Evolutionary conservation across 345 rosid genomes (phyloP), one percentile per base, ranked within the genome.

Genomic region (Brassica napus): DNA sequence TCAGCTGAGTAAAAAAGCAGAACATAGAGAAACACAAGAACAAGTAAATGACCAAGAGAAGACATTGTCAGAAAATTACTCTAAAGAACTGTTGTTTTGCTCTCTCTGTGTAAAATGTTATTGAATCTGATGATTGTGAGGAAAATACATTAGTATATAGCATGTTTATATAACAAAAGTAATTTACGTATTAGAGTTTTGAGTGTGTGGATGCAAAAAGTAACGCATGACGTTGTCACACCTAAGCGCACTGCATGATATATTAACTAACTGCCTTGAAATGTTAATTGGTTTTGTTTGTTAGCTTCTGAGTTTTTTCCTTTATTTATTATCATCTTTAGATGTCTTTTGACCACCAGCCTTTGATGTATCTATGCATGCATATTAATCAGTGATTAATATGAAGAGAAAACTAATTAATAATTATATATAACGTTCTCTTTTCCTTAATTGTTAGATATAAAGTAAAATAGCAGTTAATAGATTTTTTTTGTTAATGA

Each of bases 141-240:
- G 4, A 31, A 15, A 28, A 42, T 49, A 24, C 52, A 42, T 23
- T 30, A 47, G 31, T 21, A 5, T 9, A 49, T 52, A 28, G 66
- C 34, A 52, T 4, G 11, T 11, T 44, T 69, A 74, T 74, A 79
- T 61, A 74, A 42, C 16, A 73, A 73, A 68, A 35, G 4, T 21
- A 24, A 4, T 49, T 68, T 79, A 74, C 59, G 65, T 68, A 68
- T 34, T 4, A 42, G 71, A 49, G 42, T 47, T 54, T 60, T 61
- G 58, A 68, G 55, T 44, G 74, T 67, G 82, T 67, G n/a, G 78
- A 73, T 6, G 28, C 30, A 49, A 73, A 68, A 68, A 74, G 82
- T 74, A 79, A 79, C 75, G 82, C 75, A 62, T 79, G 59, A 68
- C 15, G 78, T 73, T 73, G 65, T 79, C 74, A 73, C 74, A 72